phyloP scores from a whole-genome alignment of 345 rosid species.

The Brassica napus region DNA sequence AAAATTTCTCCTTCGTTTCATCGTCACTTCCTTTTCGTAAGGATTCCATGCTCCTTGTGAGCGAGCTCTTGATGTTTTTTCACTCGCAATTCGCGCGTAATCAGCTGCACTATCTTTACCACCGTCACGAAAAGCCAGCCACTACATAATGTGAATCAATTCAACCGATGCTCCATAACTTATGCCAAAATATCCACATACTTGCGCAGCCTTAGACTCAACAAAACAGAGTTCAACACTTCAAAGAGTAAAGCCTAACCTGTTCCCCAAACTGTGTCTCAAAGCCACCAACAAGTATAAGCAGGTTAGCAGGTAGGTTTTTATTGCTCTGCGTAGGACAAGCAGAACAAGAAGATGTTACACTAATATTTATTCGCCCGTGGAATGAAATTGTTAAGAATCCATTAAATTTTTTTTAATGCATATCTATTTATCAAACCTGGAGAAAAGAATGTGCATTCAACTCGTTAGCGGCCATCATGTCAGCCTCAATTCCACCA shows the following conservation, averaged over 20 bases:
- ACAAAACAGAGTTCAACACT: conserved; percentile 18
- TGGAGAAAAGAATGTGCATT: conserved; percentile 85
- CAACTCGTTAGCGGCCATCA: conserved; percentile 98
- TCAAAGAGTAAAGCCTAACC: conserved; percentile 47
- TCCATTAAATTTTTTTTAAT: neutral
- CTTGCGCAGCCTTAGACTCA: conserved; percentile 13
- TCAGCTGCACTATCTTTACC: conserved; percentile 90
- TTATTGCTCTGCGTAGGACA: conserved; percentile 59
- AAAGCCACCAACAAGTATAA: conserved; percentile 81
- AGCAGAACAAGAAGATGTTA: conserved; percentile 12
- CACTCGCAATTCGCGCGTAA: conserved; percentile 65
- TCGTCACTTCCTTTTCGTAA: conserved; percentile 53
- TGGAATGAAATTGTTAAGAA: conserved; percentile 11
- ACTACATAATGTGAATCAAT: conserved; percentile 49
- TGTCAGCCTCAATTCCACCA: conserved; percentile 84
- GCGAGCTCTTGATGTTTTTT: conserved; percentile 52
- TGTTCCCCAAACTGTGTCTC: conserved; percentile 91
- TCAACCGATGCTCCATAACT: conserved; percentile 28
- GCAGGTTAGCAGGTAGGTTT: conserved; percentile 66
- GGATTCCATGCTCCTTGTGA: conserved; percentile 61
- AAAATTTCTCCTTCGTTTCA: conserved; percentile 59
- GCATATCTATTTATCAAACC: conserved; percentile 49
- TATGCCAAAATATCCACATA: conserved; percentile 14
- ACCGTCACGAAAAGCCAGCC: conserved; percentile 87
- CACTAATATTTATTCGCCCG: neutral